Evolutionary conservation across 2,329 filamentous ascomycete species (phyloP).

Genomic region (Cladosporium sp.): DNA sequence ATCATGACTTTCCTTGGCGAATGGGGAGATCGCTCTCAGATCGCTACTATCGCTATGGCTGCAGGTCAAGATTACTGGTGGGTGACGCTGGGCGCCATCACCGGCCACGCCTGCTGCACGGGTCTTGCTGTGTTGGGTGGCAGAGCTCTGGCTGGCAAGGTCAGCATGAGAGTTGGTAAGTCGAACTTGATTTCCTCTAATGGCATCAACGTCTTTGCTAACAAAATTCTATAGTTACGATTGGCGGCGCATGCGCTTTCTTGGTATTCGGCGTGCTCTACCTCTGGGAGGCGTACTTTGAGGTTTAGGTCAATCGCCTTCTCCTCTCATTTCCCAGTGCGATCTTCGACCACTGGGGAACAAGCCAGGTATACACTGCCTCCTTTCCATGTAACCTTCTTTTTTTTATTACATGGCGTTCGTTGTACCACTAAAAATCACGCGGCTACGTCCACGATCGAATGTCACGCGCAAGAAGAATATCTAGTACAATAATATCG

Average conservation of each 20-base stretch:
- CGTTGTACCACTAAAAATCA: slow-evolving; percentile 3
- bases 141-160: slow-evolving; percentile 84
- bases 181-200: slow-evolving; percentile 32
- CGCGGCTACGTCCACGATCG: not conserved
- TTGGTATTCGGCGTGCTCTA: slow-evolving; percentile 91
- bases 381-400: not conserved
- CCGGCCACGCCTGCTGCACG: slow-evolving; percentile 87
- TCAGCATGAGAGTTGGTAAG: slow-evolving; percentile 95
- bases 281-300: slow-evolving; percentile 60
- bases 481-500: slow-evolving; percentile 2
- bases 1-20: slow-evolving; percentile 98
- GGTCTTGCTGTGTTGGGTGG: slow-evolving; percentile 89
- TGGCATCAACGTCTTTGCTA: not conserved
- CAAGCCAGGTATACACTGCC: not conserved
- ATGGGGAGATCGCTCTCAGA: slow-evolving; percentile 97
- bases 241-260: slow-evolving; percentile 89
- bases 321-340: not conserved
- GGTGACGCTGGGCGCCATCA: slow-evolving; percentile 86
- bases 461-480: not conserved
- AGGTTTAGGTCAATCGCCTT: not conserved
- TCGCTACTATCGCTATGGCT: slow-evolving; percentile 98
- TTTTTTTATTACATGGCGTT: not conserved
- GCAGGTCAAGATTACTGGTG: slow-evolving; percentile 99
- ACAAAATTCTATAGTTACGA: slow-evolving; percentile 64
- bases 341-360: not conserved